These are phyloP conservation scores for Coemansia sp. DNA, from an alignment of 192 early-diverging fungal genomes.

Conservation along the genomic window DNA sequence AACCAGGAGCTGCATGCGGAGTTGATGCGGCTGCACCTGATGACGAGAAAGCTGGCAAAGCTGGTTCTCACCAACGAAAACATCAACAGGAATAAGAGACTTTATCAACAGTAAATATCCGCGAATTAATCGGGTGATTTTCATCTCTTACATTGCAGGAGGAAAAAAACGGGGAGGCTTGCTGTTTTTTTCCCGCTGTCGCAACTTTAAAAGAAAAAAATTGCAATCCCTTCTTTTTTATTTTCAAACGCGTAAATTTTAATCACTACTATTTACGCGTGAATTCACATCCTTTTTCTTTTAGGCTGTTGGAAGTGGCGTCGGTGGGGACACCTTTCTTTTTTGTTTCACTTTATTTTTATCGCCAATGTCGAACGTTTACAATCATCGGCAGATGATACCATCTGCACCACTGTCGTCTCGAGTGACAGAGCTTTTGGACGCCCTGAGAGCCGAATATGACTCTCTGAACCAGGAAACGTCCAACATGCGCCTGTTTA, in stretches of 20 bases:
- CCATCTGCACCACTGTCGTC: conserved; percentile 59
- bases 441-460: conserved; percentile 75
- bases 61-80: conserved; percentile 9
- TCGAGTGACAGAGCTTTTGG: conserved; percentile 76
- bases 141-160: too few relatives aligned
- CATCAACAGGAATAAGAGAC: neutral
- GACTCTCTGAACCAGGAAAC: conserved; percentile 76
- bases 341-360: conserved; percentile 1
- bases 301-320: neutral
- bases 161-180: too few relatives aligned
- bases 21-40: conserved; percentile 17
- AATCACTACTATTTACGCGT: too few relatives aligned
- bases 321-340: neutral
- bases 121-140: neutral
- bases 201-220: neutral
- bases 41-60: conserved; percentile 5
- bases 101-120: neutral
- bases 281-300: too few relatives aligned
- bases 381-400: conserved; percentile 79
- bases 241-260: neutral
- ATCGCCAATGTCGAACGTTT: conserved; percentile 64
- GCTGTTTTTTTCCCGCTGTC: too few relatives aligned
- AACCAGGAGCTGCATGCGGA: conserved; percentile 25
- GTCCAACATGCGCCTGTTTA: conserved; percentile 65
- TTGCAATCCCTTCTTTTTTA: neutral